These are phyloP conservation scores for Leishmania major DNA, from an alignment of 208 protist species.

Conservation along the genomic window DNA sequence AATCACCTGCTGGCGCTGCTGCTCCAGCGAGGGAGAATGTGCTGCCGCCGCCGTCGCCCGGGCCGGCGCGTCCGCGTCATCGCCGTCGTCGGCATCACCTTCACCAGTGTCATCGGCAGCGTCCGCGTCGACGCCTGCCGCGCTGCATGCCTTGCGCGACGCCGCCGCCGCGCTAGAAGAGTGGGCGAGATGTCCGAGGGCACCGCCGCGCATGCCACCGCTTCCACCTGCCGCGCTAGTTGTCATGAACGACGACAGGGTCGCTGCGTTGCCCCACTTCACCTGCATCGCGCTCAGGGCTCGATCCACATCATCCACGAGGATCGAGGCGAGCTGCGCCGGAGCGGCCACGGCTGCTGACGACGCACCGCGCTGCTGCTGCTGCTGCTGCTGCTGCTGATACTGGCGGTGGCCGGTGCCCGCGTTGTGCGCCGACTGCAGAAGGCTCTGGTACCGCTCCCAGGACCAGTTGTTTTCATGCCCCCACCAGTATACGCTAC, in stretches of 20 bases:
- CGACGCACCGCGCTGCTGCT: constrained; percentile 8
- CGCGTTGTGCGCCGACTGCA: constrained; percentile 33
- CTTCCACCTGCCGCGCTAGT: background rate
- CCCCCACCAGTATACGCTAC: constrained; percentile 75
- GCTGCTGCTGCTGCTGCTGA: constrained; percentile 4
- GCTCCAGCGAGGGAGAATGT: constrained; percentile 17
- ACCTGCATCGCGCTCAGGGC: constrained; percentile 75
- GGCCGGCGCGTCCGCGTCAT: constrained; percentile 8
- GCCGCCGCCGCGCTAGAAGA: background rate
- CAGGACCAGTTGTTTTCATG: constrained; percentile 81
- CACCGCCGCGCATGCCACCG: background rate
- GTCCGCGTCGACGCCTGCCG: background rate
- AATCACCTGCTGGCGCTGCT: constrained; percentile 40
- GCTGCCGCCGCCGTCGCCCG: constrained; percentile 1
- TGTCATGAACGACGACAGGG: constrained; percentile 17
- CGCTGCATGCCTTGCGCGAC: background rate
- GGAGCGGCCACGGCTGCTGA: background rate
- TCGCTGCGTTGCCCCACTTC: constrained; percentile 48
- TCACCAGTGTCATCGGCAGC: constrained; percentile 1
- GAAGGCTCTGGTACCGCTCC: constrained; percentile 61
- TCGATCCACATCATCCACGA: constrained; percentile 79
- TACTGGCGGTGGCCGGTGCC: constrained; percentile 25
- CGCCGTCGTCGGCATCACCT: constrained; percentile 3
- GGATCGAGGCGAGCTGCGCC: constrained; percentile 49
- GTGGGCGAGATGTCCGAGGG: background rate